Percentiles rank a stretch among this genome's conserved stretches.
Conservation (phyloP, 805 yeast genomes). For the Candida coleopterorum region DNA sequence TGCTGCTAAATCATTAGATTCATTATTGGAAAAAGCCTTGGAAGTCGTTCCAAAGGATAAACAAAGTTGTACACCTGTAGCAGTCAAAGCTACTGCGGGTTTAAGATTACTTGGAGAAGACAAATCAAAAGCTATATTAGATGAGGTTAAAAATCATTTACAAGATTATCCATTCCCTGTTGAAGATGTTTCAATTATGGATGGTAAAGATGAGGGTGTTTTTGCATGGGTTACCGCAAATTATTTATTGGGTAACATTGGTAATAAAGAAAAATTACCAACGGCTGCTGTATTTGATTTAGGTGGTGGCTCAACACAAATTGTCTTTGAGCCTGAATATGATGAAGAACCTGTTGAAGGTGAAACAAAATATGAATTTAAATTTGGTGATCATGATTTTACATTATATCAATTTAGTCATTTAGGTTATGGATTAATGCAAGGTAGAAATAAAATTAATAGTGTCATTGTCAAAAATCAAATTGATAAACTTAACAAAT, state of each 20-base stretch:
- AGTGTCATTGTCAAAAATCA: constrained; percentile 53
- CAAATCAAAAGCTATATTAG: constrained; percentile 65
- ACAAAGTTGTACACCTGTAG: constrained; percentile 84
- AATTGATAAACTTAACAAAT: constrained; percentile 14
- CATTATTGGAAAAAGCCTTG: constrained; percentile 71
- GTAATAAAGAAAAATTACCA: constrained; percentile 64
- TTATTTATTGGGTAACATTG: constrained; percentile 90
- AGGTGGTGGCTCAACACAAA: constrained; percentile 98
- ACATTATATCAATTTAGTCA: constrained; percentile 90
- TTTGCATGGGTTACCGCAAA: constrained; percentile 98
- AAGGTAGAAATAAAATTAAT: constrained; percentile 84
- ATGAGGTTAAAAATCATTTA: constrained; percentile 71
- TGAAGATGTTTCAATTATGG: constrained; percentile 90
- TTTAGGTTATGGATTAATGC: constrained; percentile 92
- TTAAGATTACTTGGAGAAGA: constrained; percentile 78
- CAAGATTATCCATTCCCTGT: constrained; percentile 87
- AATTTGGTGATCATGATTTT: constrained; percentile 79
- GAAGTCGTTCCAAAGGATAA: constrained; percentile 67
- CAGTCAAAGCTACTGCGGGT: constrained; percentile 98
- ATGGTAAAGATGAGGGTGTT: constrained; percentile 96
- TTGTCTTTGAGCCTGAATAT: constrained; percentile 93
- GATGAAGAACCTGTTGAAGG: constrained; percentile 71
- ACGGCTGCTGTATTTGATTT: constrained; percentile 97
- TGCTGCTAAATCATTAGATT: constrained; percentile 88
- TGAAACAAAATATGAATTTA: constrained; percentile 77